Evolutionary conservation across 2,329 filamentous ascomycete species (phyloP).

Genomic region (Colletotrichum paranaense): DNA sequence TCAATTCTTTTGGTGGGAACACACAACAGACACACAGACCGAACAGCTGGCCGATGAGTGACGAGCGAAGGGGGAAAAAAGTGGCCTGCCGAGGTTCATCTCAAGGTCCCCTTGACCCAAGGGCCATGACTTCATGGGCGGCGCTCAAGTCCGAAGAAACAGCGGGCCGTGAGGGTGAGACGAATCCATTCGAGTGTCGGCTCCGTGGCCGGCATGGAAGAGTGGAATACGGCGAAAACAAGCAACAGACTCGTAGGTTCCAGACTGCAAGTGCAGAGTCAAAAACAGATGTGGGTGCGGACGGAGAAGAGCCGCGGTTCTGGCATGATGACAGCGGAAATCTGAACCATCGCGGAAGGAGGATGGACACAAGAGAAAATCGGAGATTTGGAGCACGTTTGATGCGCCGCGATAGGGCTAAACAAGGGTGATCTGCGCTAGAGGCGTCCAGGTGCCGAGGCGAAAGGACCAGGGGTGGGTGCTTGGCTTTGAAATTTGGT

Average conservation of each 20-base stretch:
- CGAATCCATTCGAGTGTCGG: not conserved
- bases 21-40: slow-evolving; percentile 3
- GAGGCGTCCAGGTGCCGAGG: slow-evolving; percentile 24
- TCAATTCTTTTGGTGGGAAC: slow-evolving; percentile 10
- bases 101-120: slow-evolving; percentile 6
- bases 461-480: not conserved
- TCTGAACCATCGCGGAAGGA: not conserved
- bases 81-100: slow-evolving; percentile 33
- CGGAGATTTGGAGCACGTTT: slow-evolving; percentile 9
- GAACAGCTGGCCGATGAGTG: not conserved
- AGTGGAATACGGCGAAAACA: too few relatives aligned
- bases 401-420: slow-evolving; percentile 5
- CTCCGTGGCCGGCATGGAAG: slow-evolving; percentile 1
- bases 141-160: slow-evolving; percentile 25
- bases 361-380: not conserved
- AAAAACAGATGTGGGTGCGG: not conserved
- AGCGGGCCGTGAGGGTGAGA: not conserved
- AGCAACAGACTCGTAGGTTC: not conserved
- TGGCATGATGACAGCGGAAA: slow-evolving; percentile 1
- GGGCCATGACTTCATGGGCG: slow-evolving; percentile 27
- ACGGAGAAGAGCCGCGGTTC: slow-evolving; percentile 27
- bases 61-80: slow-evolving; percentile 11
- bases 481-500: not conserved
- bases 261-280: not conserved
- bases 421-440: slow-evolving; percentile 27